Conservation (phyloP, 78 protist genomes). For the Isochrysis galbana region DNA sequence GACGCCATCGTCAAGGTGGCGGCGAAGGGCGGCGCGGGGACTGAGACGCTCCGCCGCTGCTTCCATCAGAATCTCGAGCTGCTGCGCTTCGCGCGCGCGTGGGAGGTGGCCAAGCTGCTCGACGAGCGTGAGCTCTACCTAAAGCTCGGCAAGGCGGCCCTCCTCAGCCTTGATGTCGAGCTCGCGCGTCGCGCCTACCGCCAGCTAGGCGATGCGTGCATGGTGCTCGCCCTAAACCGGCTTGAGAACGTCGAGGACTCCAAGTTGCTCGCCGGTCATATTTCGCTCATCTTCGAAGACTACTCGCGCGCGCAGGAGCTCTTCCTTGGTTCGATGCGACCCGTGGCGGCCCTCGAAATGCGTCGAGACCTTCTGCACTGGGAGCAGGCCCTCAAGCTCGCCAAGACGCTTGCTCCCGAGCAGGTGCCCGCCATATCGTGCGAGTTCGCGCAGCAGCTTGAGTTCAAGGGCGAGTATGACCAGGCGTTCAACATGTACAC, state of each 20-base stretch:
- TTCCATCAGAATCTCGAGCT: slow-evolving; percentile 12
- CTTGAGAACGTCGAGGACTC: slow-evolving; percentile 57
- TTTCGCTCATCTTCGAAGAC: slow-evolving; percentile 54
- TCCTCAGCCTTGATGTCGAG: slow-evolving; percentile 49
- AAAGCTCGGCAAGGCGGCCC: slow-evolving; percentile 50
- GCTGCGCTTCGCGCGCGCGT: slow-evolving; percentile 22
- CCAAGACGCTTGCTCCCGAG: slow-evolving; percentile 61
- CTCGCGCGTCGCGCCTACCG: slow-evolving; percentile 62
- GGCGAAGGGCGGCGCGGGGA: not conserved
- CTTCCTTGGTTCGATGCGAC: slow-evolving; percentile 48
- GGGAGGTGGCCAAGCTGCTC: slow-evolving; percentile 24
- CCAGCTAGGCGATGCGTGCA: slow-evolving; percentile 51
- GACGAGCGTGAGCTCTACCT: slow-evolving; percentile 17
- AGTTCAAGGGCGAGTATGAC: slow-evolving; percentile 61
- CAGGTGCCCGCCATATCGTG: slow-evolving; percentile 51
- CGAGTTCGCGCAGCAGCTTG: slow-evolving; percentile 77
- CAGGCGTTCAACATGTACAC: not conserved
- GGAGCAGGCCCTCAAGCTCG: slow-evolving; percentile 76
- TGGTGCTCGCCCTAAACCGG: slow-evolving; percentile 59
- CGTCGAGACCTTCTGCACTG: slow-evolving; percentile 72
- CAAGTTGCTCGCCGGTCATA: slow-evolving; percentile 65
- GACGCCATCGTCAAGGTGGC: not conserved
- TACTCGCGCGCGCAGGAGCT: slow-evolving; percentile 43
- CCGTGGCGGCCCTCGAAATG: slow-evolving; percentile 78
- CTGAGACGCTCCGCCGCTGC: not conserved